Evolutionary conservation across 371 early-diverging fungal genomes (phyloP), one percentile per base, ranked within the genome.

Genomic region (Sporodiniella umbellata): DNA sequence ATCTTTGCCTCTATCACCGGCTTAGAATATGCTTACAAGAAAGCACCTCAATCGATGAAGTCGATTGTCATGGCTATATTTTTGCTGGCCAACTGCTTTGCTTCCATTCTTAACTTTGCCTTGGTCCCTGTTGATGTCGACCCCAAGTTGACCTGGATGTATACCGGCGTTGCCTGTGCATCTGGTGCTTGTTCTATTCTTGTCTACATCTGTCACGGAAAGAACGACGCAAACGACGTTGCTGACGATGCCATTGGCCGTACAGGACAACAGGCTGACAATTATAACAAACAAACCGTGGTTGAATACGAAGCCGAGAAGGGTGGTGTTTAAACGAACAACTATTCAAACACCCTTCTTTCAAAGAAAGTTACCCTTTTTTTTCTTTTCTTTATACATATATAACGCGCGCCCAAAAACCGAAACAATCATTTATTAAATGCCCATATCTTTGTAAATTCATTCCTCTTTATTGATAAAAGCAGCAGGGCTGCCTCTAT

Each of bases 21-120:
- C 50, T 72, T 86, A 19, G 90, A 90, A 69, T 88, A 81, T 56
- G 90, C 90, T 8, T 90, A 80, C 81, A 84, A 79, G 58, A 81
- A 83, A 60, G 89, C 90, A 4, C 81, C 88, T 4, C 70, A 67
- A 4, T 74, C 75, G 45, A 83, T 90, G 76, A 90, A 89, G 75
- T 88, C 89, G 2, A 72, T 88, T 12, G 84, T 88, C 37, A 85
- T 84, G 76, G 71, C 88, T 4, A 49, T 86, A 33, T 88, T 79
- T 75, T 66, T 90, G 59, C 74, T 88, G 46, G 82, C 88, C 33
- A 84, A 79, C 66, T 85, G 83, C 43, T 63, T 79, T 37, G 86
- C 85, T 53, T 69, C 86, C 3, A 59, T 86, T 38, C 74, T 89
- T 37, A 83, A 74, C 24, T 78, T 89, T 61, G 72, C 81, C 46